These are phyloP conservation scores for Glebionis coronaria DNA, from an alignment of 129 eudicot species.

Conservation along the genomic window DNA sequence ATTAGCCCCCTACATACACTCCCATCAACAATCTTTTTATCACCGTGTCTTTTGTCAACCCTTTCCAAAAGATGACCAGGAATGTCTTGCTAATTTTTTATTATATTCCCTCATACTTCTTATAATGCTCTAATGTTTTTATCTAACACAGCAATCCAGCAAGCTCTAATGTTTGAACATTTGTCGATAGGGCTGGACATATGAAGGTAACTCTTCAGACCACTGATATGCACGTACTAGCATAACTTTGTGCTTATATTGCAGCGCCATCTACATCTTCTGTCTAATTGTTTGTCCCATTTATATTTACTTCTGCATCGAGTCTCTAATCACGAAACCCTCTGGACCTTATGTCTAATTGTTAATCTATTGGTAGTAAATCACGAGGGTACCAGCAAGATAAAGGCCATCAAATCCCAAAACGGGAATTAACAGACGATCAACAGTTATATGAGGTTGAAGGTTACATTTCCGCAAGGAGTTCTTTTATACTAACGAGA, in stretches of 20 bases:
- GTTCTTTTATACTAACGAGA: no score
- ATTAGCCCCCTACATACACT: constrained; percentile 17
- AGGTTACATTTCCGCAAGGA: no score
- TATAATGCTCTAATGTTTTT: neutral
- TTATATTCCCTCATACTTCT: neutral
- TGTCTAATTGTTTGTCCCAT: no score
- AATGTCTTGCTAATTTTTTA: neutral
- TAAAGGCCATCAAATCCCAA: neutral
- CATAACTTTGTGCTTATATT: no score
- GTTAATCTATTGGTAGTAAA: no score
- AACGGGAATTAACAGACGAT: neutral
- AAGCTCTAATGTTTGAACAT: neutral
- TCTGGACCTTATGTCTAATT: no score
- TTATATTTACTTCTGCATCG: no score
- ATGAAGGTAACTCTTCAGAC: no score
- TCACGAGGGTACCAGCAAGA: neutral
- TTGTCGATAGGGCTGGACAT: neutral
- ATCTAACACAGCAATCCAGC: neutral
- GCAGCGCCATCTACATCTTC: no score
- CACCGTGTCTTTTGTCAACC: neutral
- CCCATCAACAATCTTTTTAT: neutral
- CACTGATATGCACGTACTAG: no score
- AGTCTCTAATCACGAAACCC: neutral
- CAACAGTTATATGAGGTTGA: no score
- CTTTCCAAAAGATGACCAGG: neutral